Base-by-base conservation (phyloP, 192 early-diverging fungal genomes). In the Linnemannia zychae region DNA sequence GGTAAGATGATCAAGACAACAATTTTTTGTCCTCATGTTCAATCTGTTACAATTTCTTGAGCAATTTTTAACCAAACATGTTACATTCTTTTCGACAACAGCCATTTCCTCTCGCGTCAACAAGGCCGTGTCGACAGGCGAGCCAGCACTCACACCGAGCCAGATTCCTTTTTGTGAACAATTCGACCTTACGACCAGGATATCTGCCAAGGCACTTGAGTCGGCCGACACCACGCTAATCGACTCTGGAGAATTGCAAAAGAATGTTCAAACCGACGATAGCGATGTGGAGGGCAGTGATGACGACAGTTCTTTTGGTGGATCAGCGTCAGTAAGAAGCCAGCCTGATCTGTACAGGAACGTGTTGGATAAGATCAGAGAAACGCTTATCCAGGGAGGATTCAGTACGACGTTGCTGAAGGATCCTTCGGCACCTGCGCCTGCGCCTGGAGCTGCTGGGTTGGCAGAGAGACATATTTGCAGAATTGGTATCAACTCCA, bases 161-260 rank as follows among this genome's bases (percentile, higher is more conserved):
- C 90, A 90, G 48, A 72, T 83, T 18, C 91, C 94, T 12, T 98
- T 93, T 80, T 96, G 96, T 77, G 91, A 94, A 74, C 91, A 87
- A 17, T 99, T 97, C 89, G 97, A 99, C 81, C 88, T 99, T 17
- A 96, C 96, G 15, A 94, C 94, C 63, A 88, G 90, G 28, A 96
- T 97, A 36, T 89, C 93, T 1, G 79, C 88, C n/a, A 79, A 75
- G 11, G 82, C 88, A 0, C 71, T 97, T 4, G 92, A 95, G 33
- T 73, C 80, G 3, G 93, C 95, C 1, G 82, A 87, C 15, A 75
- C 89, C 3, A 89, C 87, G 15, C 76, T 93, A 38, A 83, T 93
- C 34, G 88, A 91, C 65, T 78, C 88, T 44, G 80, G 81, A 44
- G 69, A 68, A 11, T 46, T 90, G 15, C 72, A 73, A 73, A 38